Conservation (phyloP, 371 early-diverging fungal genomes). For the Thermomucor indicae-seudaticae region DNA sequence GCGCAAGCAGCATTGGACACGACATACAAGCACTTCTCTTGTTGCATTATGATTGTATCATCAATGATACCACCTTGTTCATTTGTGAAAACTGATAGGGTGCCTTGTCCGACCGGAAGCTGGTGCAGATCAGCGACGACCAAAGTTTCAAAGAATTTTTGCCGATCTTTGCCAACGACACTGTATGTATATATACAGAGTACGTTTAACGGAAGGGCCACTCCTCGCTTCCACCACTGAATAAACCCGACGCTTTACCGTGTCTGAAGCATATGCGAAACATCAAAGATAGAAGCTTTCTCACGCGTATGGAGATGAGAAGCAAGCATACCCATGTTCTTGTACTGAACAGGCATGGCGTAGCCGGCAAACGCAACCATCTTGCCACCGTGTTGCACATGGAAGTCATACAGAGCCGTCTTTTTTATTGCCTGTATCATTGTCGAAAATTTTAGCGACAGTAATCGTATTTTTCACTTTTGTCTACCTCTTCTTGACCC, state of each 20-base stretch:
- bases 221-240: not conserved
- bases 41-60: slow-evolving; percentile 93
- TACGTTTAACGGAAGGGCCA: too few relatives aligned
- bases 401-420: slow-evolving; percentile 91
- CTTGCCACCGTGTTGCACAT: slow-evolving; percentile 87
- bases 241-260: slow-evolving; percentile 43
- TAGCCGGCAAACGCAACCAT: slow-evolving; percentile 98
- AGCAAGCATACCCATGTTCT: slow-evolving; percentile 75
- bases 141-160: slow-evolving; percentile 85
- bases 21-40: slow-evolving; percentile 78
- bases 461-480: not conserved
- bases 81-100: slow-evolving; percentile 92
- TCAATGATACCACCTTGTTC: slow-evolving; percentile 96
- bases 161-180: slow-evolving; percentile 83
- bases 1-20: slow-evolving; percentile 98
- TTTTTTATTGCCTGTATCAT: slow-evolving; percentile 15
- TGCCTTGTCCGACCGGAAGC: slow-evolving; percentile 77
- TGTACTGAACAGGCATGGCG: slow-evolving; percentile 93
- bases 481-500: slow-evolving; percentile 18
- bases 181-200: too few relatives aligned
- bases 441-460: not conserved
- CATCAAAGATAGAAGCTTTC: slow-evolving; percentile 95
- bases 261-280: slow-evolving; percentile 98
- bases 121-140: slow-evolving; percentile 85
- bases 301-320: slow-evolving; percentile 89